Base-by-base conservation (phyloP, 164 flowering plant genomes). In the Cinnamomum chago region DNA sequence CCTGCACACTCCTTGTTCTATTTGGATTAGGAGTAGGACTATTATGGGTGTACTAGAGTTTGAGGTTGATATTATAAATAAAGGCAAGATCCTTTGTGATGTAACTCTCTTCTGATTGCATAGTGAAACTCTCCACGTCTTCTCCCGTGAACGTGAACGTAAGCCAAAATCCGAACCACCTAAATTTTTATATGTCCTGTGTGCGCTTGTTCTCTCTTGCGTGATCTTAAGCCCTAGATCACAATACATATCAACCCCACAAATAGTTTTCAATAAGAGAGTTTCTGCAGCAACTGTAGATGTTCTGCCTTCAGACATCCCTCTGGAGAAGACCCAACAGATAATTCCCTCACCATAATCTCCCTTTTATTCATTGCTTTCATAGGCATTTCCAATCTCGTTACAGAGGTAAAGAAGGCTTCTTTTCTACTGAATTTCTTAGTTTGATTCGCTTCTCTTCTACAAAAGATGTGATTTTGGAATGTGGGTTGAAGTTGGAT, bases 291-390 rank as follows among this genome's bases (percentile, higher is more conserved):
- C 73, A 5, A 14, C 90, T 6, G 85, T 51, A 22, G 83, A 79
- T 35, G 76, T 64, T 52, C 9, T 77, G 74, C 72, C 81, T 12
- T 4, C 83, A 65, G 87, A 80, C 13, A 58, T 79, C 65, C 70
- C 85, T 68, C 22, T 75, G 40, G 86, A 85, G 72, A 77, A 22
- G 50, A 60, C 88, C 75, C 80, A 85, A 76, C 76, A 87, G 76
- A 73, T 88, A 12, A 80, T 83, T 18, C 27, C 87, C 50, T 20
- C 85, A 76, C 58, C 23, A 69, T 86, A 20, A 81, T 93, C 33
- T 79, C 86, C 7, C 80, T 66, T 73, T 95, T 93, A 65, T 82
- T 87, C 65, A 20, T 82, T 72, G 97, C 97, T 17, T 91, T 93
- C 24, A 18, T 86, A 27, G 90, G 88, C 68, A 80, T 91, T 15